Conservation (phyloP, 495 filamentous ascomycete species). For the Lindgomyces ingoldianus region DNA sequence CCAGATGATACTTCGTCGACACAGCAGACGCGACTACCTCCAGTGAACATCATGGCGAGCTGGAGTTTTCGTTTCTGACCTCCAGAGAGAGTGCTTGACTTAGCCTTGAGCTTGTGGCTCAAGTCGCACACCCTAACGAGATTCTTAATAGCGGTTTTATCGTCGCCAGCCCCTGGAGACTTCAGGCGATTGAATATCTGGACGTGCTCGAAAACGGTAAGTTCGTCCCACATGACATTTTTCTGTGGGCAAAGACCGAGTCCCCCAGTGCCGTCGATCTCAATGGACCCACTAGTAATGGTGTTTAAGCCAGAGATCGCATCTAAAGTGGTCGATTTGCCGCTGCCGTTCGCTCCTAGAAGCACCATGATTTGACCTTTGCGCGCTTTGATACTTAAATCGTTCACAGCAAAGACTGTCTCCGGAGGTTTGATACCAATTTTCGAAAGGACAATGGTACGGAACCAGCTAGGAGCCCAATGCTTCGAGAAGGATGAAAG, state of each 20-base stretch:
- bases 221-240: slow-evolving; percentile 88
- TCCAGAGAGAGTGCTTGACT: slow-evolving; percentile 72
- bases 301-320: slow-evolving; percentile 77
- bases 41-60: slow-evolving; percentile 89
- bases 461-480: slow-evolving; percentile 67
- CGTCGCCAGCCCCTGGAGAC: slow-evolving; percentile 47
- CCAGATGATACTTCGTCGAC: slow-evolving; percentile 87
- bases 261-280: slow-evolving; percentile 69
- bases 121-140: slow-evolving; percentile 72
- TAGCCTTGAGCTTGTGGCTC: slow-evolving; percentile 68
- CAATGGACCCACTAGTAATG: slow-evolving; percentile 72
- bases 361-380: slow-evolving; percentile 81
- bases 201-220: slow-evolving; percentile 84
- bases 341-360: slow-evolving; percentile 82
- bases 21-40: slow-evolving; percentile 83
- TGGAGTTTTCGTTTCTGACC: slow-evolving; percentile 90
- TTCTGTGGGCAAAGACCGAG: slow-evolving; percentile 78
- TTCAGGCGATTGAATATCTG: slow-evolving; percentile 79
- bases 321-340: slow-evolving; percentile 86
- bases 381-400: slow-evolving; percentile 65
- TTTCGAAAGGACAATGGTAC: slow-evolving; percentile 45
- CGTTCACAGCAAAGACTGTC: slow-evolving; percentile 72
- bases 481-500: slow-evolving; percentile 71
- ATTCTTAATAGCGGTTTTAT: slow-evolving; percentile 56
- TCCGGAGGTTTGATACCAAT: slow-evolving; percentile 56